Conservation (phyloP, 495 filamentous ascomycete species). For the Penicillium crystallinum region DNA sequence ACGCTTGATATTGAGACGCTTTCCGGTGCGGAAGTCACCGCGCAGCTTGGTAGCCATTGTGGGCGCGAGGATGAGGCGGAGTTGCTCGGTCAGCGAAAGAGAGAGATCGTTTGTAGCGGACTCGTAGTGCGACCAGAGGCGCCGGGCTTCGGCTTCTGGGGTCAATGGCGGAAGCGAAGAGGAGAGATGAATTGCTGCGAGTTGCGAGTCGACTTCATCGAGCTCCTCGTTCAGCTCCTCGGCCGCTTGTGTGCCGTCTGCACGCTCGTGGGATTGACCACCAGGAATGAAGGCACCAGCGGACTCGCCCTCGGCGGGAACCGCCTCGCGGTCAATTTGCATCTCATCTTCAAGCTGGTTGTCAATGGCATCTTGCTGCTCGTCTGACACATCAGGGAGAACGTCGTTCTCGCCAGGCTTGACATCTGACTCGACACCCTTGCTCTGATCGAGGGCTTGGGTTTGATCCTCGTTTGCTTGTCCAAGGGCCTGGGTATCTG, state of each 20-base stretch:
- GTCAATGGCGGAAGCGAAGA: conserved; percentile 36
- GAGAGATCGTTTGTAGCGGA: conserved; percentile 77
- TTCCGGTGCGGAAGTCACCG: conserved; percentile 94
- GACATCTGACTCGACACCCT: conserved; percentile 70
- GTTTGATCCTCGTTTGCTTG: conserved; percentile 83
- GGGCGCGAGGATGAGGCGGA: conserved; percentile 90
- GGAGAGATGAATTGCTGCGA: conserved; percentile 66
- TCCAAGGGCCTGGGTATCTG: conserved; percentile 87
- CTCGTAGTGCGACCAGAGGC: conserved; percentile 83
- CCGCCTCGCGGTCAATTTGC: conserved; percentile 37
- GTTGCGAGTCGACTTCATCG: conserved; percentile 65
- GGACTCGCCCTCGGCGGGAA: conserved; percentile 37
- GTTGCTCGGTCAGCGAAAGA: conserved; percentile 81
- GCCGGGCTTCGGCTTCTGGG: conserved; percentile 58
- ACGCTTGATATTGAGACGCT: conserved; percentile 96
- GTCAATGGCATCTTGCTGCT: conserved; percentile 47
- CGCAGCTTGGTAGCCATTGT: conserved; percentile 94
- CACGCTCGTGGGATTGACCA: conserved; percentile 28
- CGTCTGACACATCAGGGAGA: conserved; percentile 55
- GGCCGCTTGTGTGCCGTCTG: conserved; percentile 30
- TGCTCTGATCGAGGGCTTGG: conserved; percentile 72
- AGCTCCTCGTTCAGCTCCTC: conserved; percentile 55
- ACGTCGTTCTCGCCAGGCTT: conserved; percentile 49
- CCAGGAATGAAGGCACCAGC: conserved; percentile 40
- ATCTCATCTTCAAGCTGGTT: conserved; percentile 46